Conservation (phyloP, 805 yeast genomes). For the Tetrapisispora iriomotensis region DNA sequence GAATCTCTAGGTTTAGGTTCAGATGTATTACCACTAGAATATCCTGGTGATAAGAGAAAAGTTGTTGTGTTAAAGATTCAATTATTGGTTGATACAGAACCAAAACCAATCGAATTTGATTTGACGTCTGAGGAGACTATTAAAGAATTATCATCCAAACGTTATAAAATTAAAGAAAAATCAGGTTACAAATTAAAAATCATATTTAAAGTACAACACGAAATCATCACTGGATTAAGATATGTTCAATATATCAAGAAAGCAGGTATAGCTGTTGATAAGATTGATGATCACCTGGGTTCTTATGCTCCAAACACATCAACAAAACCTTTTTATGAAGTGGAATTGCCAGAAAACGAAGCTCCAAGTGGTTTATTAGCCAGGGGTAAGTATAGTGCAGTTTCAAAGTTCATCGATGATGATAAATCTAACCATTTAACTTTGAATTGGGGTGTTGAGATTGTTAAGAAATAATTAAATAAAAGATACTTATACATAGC, state of each 20-base stretch:
- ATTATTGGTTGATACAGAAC: conserved; percentile 55
- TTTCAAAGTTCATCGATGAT: conserved; percentile 77
- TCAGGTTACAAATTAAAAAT: conserved; percentile 62
- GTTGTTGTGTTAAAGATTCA: conserved; percentile 77
- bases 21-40: conserved; percentile 51
- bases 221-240: conserved; percentile 81
- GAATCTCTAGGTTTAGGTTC: conserved; percentile 69
- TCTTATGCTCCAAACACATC: conserved; percentile 82
- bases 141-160: conserved; percentile 48
- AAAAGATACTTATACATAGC: too few species aligned
- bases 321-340: conserved; percentile 69
- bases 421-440: conserved; percentile 65
- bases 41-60: conserved; percentile 58
- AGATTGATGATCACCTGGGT: conserved; percentile 79
- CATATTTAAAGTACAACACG: conserved; percentile 79
- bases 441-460: conserved; percentile 79
- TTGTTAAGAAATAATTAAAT: conserved; percentile 44
- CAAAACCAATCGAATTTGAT: conserved; percentile 54
- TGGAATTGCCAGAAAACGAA: conserved; percentile 55
- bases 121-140: conserved; percentile 53
- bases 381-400: conserved; percentile 75
- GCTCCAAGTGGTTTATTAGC: conserved; percentile 89
- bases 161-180: conserved; percentile 71
- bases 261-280: conserved; percentile 80
- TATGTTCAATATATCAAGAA: conserved; percentile 79